phyloP scores from a whole-genome alignment of 805 yeast species.

The Candida maesae region DNA sequence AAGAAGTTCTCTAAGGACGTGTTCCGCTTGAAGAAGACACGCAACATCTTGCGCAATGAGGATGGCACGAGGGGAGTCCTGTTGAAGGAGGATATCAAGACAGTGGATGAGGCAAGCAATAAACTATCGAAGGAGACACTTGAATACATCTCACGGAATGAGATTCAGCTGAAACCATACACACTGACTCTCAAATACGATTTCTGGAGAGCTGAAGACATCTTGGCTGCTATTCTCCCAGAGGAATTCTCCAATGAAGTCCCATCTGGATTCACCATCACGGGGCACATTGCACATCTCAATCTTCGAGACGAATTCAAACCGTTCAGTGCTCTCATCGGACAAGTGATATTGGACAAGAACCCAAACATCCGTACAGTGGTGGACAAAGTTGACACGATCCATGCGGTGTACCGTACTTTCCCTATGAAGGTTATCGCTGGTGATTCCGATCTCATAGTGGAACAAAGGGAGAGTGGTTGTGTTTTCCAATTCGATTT shows the following conservation, averaged over 20 bases:
- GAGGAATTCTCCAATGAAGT: conserved; percentile 61
- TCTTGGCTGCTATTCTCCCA: conserved; percentile 74
- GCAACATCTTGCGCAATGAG: conserved; percentile 55
- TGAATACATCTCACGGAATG: conserved; percentile 43
- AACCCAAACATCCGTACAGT: conserved; percentile 72
- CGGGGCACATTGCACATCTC: conserved; percentile 95
- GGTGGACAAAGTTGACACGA: conserved; percentile 85
- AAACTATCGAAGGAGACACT: conserved; percentile 41
- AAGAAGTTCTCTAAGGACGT: conserved; percentile 55
- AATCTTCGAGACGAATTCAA: conserved; percentile 81
- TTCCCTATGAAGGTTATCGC: conserved; percentile 93
- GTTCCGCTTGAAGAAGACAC: conserved; percentile 65
- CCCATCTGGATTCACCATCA: conserved; percentile 88
- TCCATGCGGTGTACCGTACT: conserved; percentile 85
- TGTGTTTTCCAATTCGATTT: conserved; percentile 87
- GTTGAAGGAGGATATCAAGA: conserved; percentile 48
- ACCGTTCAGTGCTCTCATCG: conserved; percentile 77
- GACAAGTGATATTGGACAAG: conserved; percentile 86
- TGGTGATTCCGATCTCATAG: conserved; percentile 71
- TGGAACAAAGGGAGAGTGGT: conserved; percentile 83
- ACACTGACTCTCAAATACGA: conserved; percentile 59
- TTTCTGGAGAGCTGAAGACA: conserved; percentile 89
- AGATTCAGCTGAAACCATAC: conserved; percentile 49
- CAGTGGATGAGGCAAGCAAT: conserved; percentile 33
- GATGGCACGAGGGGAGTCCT: conserved; percentile 42